A percentile compares a stretch with the other conserved stretches of the same genome.
Evolutionary conservation across 2,329 filamentous ascomycete species (phyloP).

Genomic region (Diaporthe amygdali): DNA sequence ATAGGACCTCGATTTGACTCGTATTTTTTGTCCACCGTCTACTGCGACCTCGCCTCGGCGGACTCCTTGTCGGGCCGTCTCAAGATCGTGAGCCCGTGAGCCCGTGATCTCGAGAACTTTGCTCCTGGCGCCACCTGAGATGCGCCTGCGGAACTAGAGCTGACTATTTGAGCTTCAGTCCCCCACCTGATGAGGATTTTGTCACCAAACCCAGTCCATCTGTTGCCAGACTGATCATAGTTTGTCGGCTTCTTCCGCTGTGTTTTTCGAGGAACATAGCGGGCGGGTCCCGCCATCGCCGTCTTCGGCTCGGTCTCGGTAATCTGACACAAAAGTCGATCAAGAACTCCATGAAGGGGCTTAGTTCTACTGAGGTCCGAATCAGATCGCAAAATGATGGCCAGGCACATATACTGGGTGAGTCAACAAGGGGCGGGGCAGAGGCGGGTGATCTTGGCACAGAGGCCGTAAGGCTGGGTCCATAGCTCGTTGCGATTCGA

Average conservation of each 20-base stretch:
- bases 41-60: constrained; percentile 2
- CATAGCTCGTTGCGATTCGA: constrained; percentile 7
- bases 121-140: not conserved
- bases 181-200: not conserved
- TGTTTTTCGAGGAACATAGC: not conserved
- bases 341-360: not conserved
- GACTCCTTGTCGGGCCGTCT: constrained; percentile 2
- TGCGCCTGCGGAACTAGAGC: not conserved
- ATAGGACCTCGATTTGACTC: not conserved
- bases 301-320: constrained; percentile 11
- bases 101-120: not conserved
- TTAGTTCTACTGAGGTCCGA: not conserved
- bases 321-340: constrained; percentile 10
- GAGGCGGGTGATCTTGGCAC: constrained; percentile 7
- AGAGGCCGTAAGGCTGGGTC: constrained; percentile 1
- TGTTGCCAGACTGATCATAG: not conserved
- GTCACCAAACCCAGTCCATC: not conserved
- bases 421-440: constrained; percentile 13
- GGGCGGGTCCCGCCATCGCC: constrained; percentile 14
- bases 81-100: constrained; percentile 10
- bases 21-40: not conserved
- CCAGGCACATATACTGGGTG: not conserved
- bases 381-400: not conserved
- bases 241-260: constrained; percentile 6
- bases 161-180: not conserved